A percentile compares a stretch with the other conserved stretches of the same genome.
These are phyloP conservation scores for Cutaneotrichosporon dermatis DNA, from an alignment of 1,284 basidiomycete genomes.

Conservation along the genomic window DNA sequence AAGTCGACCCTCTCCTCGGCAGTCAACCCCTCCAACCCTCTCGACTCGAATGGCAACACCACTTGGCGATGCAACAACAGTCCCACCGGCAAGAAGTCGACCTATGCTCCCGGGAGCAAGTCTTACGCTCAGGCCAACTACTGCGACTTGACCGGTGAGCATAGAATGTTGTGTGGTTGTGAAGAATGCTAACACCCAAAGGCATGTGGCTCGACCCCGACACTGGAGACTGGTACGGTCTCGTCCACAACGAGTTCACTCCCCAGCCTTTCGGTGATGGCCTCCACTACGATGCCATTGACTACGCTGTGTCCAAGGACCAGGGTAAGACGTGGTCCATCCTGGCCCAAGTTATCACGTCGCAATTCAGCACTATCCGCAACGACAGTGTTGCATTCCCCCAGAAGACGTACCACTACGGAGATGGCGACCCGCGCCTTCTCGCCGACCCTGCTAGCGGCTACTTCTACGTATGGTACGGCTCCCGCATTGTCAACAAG, in stretches of 20 bases:
- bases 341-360: conserved; percentile 10
- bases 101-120: neutral
- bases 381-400: conserved; percentile 7
- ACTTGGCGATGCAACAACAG: conserved; percentile 16
- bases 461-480: conserved; percentile 17
- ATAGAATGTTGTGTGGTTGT: too few relatives aligned
- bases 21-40: conserved; percentile 6
- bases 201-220: conserved; percentile 18
- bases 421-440: conserved; percentile 17
- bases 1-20: neutral
- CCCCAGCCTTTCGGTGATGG: conserved; percentile 9
- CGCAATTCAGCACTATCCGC: conserved; percentile 8
- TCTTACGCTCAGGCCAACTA: conserved; percentile 13
- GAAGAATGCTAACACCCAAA: conserved; percentile 1
- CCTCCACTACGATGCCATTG: conserved; percentile 18
- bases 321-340: conserved; percentile 16
- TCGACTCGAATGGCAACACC: conserved; percentile 13
- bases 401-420: conserved; percentile 11
- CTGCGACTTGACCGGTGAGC: neutral
- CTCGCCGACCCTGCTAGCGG: conserved; percentile 2
- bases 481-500: conserved; percentile 14
- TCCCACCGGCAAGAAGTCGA: conserved; percentile 7
- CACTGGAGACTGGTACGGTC: conserved; percentile 15
- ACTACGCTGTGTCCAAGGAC: conserved; percentile 10
- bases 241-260: conserved; percentile 20